A percentile compares a stretch with the other conserved stretches of the same genome.
Conservation (phyloP, 805 yeast genomes). For the Kodamaea leandrae region DNA sequence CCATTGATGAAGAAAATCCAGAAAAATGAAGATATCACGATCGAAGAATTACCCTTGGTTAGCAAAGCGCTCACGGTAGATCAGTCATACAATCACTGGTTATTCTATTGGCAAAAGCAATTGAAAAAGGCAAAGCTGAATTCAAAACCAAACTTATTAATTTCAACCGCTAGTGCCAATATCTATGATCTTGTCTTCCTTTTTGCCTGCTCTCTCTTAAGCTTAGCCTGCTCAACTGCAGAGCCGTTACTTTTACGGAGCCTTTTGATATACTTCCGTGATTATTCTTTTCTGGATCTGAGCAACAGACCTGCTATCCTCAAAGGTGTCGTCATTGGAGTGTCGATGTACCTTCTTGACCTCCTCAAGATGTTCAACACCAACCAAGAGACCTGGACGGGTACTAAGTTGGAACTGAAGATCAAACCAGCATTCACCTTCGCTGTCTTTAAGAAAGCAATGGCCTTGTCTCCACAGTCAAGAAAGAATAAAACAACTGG, state of each 20-base stretch:
- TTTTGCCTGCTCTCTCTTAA: slow-evolving; percentile 22
- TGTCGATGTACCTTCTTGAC: slow-evolving; percentile 24
- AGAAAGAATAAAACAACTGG: slow-evolving; percentile 32
- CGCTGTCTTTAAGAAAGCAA: slow-evolving; percentile 27
- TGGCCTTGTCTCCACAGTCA: slow-evolving; percentile 30
- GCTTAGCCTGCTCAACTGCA: slow-evolving; percentile 20
- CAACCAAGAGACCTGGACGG: slow-evolving; percentile 19
- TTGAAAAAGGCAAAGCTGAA: slow-evolving; percentile 3
- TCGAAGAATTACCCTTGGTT: slow-evolving; percentile 17
- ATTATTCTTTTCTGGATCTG: slow-evolving; percentile 8
- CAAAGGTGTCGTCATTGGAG: slow-evolving; percentile 25
- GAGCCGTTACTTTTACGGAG: slow-evolving; percentile 31
- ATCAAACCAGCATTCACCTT: slow-evolving; percentile 22
- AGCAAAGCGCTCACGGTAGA: slow-evolving; percentile 12
- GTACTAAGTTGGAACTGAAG: slow-evolving; percentile 14
- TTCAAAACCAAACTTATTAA: slow-evolving; percentile 22
- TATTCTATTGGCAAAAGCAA: slow-evolving; percentile 7
- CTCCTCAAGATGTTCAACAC: slow-evolving; percentile 21
- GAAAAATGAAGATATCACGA: slow-evolving; percentile 20
- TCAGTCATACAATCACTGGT: slow-evolving; percentile 6
- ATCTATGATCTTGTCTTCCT: slow-evolving; percentile 11
- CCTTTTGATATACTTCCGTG: slow-evolving; percentile 27
- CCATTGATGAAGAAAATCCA: slow-evolving; percentile 26
- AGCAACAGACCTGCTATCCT: slow-evolving; percentile 23
- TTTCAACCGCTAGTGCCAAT: slow-evolving; percentile 20